Percentiles rank a stretch among this genome's conserved stretches.
Evolutionary conservation across 352 stramenopile species (phyloP).

Genomic region (Globisporangium apiculatum): DNA sequence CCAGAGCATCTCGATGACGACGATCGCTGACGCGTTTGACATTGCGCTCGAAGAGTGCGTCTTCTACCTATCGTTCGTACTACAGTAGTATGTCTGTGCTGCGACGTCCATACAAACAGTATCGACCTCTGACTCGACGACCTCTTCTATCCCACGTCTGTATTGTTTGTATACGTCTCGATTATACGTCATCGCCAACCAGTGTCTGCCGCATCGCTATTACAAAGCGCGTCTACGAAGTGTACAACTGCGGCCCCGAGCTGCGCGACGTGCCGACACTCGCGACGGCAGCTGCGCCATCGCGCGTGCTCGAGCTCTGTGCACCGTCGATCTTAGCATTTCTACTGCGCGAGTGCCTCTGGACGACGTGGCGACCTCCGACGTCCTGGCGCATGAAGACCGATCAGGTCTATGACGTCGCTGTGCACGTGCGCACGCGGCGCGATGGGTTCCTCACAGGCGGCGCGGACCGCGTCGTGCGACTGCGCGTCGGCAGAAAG

Average conservation of each 20-base stretch:
- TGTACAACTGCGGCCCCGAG: slow-evolving; percentile 45
- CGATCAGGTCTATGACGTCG: slow-evolving; percentile 60
- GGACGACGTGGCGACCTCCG: slow-evolving; percentile 52
- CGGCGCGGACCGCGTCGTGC: slow-evolving; percentile 38
- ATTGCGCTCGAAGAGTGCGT: slow-evolving; percentile 48
- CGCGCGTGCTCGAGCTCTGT: slow-evolving; percentile 24
- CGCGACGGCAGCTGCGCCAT: slow-evolving; percentile 15
- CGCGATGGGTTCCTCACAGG: slow-evolving; percentile 46
- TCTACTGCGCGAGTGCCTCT: slow-evolving; percentile 30
- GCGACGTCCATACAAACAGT: too few relatives aligned
- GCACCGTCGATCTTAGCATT: slow-evolving; percentile 25
- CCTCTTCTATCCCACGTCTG: too few relatives aligned
- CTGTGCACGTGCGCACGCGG: slow-evolving; percentile 30
- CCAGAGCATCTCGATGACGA: slow-evolving; percentile 53
- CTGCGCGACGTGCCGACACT: slow-evolving; percentile 38
- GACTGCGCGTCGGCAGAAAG: slow-evolving; percentile 47
- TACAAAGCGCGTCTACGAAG: slow-evolving; percentile 42
- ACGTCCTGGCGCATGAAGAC: slow-evolving; percentile 58
- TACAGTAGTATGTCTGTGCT: too few relatives aligned
- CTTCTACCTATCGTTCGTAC: too few relatives aligned
- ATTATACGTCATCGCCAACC: too few relatives aligned
- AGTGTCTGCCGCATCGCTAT: slow-evolving; percentile 49
- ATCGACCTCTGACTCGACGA: too few relatives aligned
- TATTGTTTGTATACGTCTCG: too few relatives aligned
- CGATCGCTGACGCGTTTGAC: slow-evolving; percentile 40